Evolutionary conservation across 2,329 filamentous ascomycete genomes (phyloP).

Genomic region (Scytalidium sp.): DNA sequence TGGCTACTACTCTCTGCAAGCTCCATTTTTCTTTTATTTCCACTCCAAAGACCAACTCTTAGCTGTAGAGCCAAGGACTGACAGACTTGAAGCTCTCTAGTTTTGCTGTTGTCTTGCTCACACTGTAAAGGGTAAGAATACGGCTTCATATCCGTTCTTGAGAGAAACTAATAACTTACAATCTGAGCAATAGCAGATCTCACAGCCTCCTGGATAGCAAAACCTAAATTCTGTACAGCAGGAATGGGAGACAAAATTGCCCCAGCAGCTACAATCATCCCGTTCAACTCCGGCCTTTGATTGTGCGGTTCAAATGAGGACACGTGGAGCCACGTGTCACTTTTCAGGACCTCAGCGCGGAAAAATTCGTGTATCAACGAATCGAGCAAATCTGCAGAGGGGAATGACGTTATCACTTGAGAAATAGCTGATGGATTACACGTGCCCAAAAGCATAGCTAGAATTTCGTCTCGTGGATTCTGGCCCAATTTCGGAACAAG

Average conservation of each 20-base stretch:
- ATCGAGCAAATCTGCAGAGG: conserved; percentile 15
- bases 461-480: conserved; percentile 14
- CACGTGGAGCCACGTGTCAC: conserved; percentile 17
- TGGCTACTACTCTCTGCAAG: conserved; percentile 55
- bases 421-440: conserved; percentile 1
- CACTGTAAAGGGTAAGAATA: conserved; percentile 21
- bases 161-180: conserved; percentile 2
- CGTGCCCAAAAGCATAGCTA: conserved; percentile 16
- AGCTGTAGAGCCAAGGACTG: conserved; percentile 47
- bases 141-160: background rate
- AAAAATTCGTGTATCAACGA: conserved; percentile 16
- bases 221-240: conserved; percentile 18
- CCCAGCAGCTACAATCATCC: conserved; percentile 12
- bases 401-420: conserved; percentile 13
- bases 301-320: conserved; percentile 9
- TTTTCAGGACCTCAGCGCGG: conserved; percentile 2
- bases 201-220: conserved; percentile 20
- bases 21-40: conserved; percentile 57
- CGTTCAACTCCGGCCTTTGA: conserved; percentile 10
- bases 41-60: conserved; percentile 56
- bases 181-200: conserved; percentile 8
- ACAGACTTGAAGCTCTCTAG: conserved; percentile 47
- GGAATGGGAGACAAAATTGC: conserved; percentile 9
- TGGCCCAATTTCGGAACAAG: conserved; percentile 7
- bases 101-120: conserved; percentile 45